A percentile compares a stretch with the other conserved stretches of the same genome.
These are phyloP conservation scores for Microdochium bolleyi DNA, from an alignment of 2,329 filamentous ascomycete genomes.

Conservation along the genomic window DNA sequence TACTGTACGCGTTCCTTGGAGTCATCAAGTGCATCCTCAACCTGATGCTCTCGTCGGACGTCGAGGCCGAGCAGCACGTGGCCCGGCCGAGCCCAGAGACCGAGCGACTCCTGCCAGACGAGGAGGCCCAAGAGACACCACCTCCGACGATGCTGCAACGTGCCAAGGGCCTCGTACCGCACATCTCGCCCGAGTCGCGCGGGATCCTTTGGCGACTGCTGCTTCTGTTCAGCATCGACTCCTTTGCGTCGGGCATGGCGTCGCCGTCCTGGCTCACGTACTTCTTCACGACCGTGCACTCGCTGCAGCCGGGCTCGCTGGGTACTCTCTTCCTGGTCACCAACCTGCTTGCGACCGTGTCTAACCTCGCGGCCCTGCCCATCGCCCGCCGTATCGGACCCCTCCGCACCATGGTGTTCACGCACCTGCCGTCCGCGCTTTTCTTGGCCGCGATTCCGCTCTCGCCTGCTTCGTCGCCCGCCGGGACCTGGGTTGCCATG, in stretches of 20 bases:
- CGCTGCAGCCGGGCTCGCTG: conserved; percentile 9
- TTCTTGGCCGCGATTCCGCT: conserved; percentile 35
- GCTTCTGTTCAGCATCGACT: conserved; percentile 60
- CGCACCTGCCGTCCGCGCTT: conserved; percentile 40
- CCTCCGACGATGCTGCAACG: neutral
- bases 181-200: conserved; percentile 45
- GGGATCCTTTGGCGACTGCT: conserved; percentile 32
- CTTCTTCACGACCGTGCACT: conserved; percentile 12
- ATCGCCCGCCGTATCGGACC: conserved; percentile 10
- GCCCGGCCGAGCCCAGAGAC: conserved; percentile 13
- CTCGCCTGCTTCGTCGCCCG: conserved; percentile 17
- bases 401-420: conserved; percentile 15
- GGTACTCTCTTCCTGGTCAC: conserved; percentile 12
- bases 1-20: conserved; percentile 45
- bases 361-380: conserved; percentile 8
- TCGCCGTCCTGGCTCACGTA: conserved; percentile 11
- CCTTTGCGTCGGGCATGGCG: conserved; percentile 31
- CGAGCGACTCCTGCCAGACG: neutral
- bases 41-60: conserved; percentile 34
- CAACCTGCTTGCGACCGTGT: conserved; percentile 9
- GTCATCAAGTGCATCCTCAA: conserved; percentile 43
- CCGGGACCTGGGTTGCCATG: conserved; percentile 12
- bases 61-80: conserved; percentile 27
- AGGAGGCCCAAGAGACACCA: neutral
- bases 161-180: conserved; percentile 30